A percentile compares a stretch with the other conserved stretches of the same genome.
These are phyloP conservation scores for Insectozyma bohioensis DNA, from an alignment of 1,139 yeast species.

Conservation along the genomic window DNA sequence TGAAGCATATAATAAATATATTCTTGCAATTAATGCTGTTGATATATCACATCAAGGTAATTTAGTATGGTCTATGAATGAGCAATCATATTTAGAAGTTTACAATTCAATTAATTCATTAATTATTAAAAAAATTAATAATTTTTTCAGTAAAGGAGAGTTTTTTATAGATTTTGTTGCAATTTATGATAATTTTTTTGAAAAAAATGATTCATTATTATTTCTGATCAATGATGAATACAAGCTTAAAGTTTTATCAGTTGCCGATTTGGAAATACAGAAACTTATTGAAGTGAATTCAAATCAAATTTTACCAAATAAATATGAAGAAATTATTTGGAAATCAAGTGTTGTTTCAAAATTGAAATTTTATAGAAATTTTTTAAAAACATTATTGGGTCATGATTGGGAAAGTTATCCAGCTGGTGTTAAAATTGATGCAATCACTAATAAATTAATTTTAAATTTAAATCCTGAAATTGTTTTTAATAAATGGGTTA, in stretches of 20 bases:
- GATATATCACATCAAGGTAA: slow-evolving; percentile 35
- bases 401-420: slow-evolving; percentile 73
- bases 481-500: slow-evolving; percentile 51
- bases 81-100: slow-evolving; percentile 26
- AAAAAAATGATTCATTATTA: slow-evolving; percentile 20
- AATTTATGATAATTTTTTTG: slow-evolving; percentile 24
- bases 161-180: slow-evolving; percentile 30
- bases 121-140: slow-evolving; percentile 25
- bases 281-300: slow-evolving; percentile 12
- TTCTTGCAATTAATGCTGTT: slow-evolving; percentile 29
- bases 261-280: slow-evolving; percentile 31
- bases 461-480: slow-evolving; percentile 45
- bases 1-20: slow-evolving; percentile 32
- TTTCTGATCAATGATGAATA: slow-evolving; percentile 36
- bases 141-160: slow-evolving; percentile 26
- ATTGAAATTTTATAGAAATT: slow-evolving; percentile 20
- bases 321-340: slow-evolving; percentile 18
- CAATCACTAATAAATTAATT: slow-evolving; percentile 47
- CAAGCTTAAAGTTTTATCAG: slow-evolving; percentile 31
- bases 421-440: slow-evolving; percentile 63
- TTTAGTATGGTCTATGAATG: slow-evolving; percentile 34
- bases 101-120: slow-evolving; percentile 22
- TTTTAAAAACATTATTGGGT: slow-evolving; percentile 49
- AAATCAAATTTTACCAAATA: neutral
- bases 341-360: slow-evolving; percentile 22